Evolutionary conservation across 2,329 filamentous ascomycete genomes (phyloP), one percentile per base, ranked within the genome.

Genomic region (Ilyonectria robusta): DNA sequence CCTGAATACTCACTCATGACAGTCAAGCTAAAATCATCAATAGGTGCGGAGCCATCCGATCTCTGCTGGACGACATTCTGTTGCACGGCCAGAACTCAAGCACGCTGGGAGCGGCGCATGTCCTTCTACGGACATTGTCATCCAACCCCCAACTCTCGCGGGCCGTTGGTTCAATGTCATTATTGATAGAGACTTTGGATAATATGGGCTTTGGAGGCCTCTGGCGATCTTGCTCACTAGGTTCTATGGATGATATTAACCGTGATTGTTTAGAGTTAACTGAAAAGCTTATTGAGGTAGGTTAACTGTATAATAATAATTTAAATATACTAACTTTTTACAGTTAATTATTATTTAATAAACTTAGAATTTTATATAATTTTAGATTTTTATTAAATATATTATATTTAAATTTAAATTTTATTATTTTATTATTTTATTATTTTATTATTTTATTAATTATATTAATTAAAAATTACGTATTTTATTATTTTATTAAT

Each of bases 201-300:
- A 85, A 87, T 3, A 86, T 89, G 77, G 91, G 90, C 2, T 92
- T 92, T 67, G 84, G 86, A 9, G 90, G 91, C 0, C 80, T 93
- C 2, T 92, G 88, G 88, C 84, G 85, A 26, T 84, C 84, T 6
- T 87, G 86, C 66, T 87, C 86, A 1, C 85, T 87, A 59, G 84
- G 81, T 37, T 82, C 84, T 17, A 79, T 80, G 35, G 83, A 76
- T 11, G 75, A 76, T 13, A 58, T 76, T 1, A 74, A 76, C 48
- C 65, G 65, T 11, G 56, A 70, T 19, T 75, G 86, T 72, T 85
- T 88, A 61, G 79, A 80, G 51, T 77, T 90, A 51, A 90, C 87
- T 2, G 88, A 89, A 75, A 88, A 86, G 77, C 80, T 91, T 37
- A 90, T 91, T 70, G 87, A 90, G 83, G 88, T 89, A 76, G 77